A percentile compares a stretch with the other conserved stretches of the same genome.
These are phyloP conservation scores for Huntiella bhutanensis DNA, from an alignment of 2,329 filamentous ascomycete species.

Conservation along the genomic window DNA sequence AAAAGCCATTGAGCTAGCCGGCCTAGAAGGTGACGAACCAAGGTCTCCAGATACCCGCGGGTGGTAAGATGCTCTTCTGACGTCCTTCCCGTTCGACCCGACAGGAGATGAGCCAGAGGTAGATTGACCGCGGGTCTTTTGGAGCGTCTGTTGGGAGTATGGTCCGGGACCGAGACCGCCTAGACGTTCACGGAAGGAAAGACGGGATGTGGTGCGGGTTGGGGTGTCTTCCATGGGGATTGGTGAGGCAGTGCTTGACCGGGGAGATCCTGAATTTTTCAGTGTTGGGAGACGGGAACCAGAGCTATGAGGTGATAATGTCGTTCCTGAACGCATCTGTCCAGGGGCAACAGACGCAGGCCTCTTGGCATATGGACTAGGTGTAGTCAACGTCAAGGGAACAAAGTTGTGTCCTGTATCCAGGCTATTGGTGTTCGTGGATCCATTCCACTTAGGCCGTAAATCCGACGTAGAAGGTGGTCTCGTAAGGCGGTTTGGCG, in stretches of 20 bases:
- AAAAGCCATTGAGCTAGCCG: conserved; percentile 37
- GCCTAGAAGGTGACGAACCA: conserved; percentile 18
- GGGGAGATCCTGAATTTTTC: conserved; percentile 24
- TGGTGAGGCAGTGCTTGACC: conserved; percentile 30
- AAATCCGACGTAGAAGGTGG: conserved; percentile 28
- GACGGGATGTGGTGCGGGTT: conserved; percentile 25
- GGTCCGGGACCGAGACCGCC: conserved; percentile 27
- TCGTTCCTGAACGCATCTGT: conserved; percentile 22
- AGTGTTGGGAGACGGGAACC: conserved; percentile 29
- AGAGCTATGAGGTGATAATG: conserved; percentile 20
- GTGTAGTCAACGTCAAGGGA: conserved; percentile 39
- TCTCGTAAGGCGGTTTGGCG: conserved; percentile 22
- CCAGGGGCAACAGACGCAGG: conserved; percentile 23
- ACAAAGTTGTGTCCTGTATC: conserved; percentile 52
- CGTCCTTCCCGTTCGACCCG: conserved; percentile 14
- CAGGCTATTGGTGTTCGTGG: conserved; percentile 43
- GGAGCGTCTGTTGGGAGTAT: conserved; percentile 26
- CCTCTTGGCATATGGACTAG: conserved; percentile 34
- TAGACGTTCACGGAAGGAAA: conserved; percentile 35
- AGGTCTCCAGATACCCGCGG: conserved; percentile 17
- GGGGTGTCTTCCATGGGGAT: conserved; percentile 25
- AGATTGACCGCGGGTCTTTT: conserved; percentile 28
- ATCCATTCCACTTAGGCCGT: conserved; percentile 55
- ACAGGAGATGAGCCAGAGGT: conserved; percentile 17
- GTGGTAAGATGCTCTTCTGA: conserved; percentile 35